These are phyloP conservation scores for Pythium brassicae DNA, from an alignment of 352 stramenopile species.

Conservation along the genomic window DNA sequence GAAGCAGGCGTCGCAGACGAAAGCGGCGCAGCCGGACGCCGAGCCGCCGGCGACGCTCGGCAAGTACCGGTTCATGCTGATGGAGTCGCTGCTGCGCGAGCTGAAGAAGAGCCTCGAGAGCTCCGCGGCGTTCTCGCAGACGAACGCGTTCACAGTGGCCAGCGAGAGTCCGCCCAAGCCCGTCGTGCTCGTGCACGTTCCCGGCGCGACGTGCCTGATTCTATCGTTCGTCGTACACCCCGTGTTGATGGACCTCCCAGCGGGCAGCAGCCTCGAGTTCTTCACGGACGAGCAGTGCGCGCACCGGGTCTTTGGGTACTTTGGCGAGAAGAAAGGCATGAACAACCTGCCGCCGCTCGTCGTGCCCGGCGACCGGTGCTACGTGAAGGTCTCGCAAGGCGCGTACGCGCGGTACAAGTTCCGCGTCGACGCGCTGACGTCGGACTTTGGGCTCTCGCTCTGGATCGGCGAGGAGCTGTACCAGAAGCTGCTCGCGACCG, in stretches of 20 bases:
- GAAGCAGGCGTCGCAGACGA: slow-evolving; percentile 20
- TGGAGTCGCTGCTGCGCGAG: slow-evolving; percentile 54
- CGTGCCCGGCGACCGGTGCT: slow-evolving; percentile 56
- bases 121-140: slow-evolving; percentile 40
- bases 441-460: slow-evolving; percentile 65
- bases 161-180: slow-evolving; percentile 67
- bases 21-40: slow-evolving; percentile 27
- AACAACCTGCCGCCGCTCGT: slow-evolving; percentile 63
- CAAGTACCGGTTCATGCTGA: slow-evolving; percentile 60
- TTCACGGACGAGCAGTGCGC: slow-evolving; percentile 61
- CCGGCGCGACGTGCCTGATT: slow-evolving; percentile 58
- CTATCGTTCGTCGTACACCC: slow-evolving; percentile 79
- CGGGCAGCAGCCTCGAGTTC: slow-evolving; percentile 66
- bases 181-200: slow-evolving; percentile 53
- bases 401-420: slow-evolving; percentile 79
- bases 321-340: slow-evolving; percentile 64
- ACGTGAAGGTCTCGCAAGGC: slow-evolving; percentile 54
- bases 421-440: slow-evolving; percentile 59
- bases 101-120: slow-evolving; percentile 47
- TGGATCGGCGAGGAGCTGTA: slow-evolving; percentile 73
- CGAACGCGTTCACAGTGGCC: slow-evolving; percentile 51
- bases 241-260: slow-evolving; percentile 74
- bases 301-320: slow-evolving; percentile 67
- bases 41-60: slow-evolving; percentile 22
- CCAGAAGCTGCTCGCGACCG: slow-evolving; percentile 41